Evolutionary conservation across 2,329 filamentous ascomycete species (phyloP).

Genomic region (Cephalotrichum gorgonifer): DNA sequence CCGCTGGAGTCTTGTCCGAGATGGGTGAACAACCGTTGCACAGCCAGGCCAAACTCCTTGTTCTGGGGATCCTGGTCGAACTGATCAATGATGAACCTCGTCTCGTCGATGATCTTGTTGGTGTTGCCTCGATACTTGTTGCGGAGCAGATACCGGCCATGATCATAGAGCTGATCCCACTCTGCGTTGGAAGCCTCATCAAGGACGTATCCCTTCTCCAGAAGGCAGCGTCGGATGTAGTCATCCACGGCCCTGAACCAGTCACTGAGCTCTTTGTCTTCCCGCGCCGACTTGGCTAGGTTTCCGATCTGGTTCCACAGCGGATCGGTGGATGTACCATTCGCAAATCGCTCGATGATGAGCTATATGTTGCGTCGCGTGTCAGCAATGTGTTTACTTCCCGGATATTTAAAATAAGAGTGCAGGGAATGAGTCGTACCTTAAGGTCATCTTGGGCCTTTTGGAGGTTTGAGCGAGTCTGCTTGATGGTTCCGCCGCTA

Average conservation of each 20-base stretch:
- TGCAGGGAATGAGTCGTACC: not conserved
- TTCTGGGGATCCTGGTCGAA: slow-evolving; percentile 86
- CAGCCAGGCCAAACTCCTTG: slow-evolving; percentile 61
- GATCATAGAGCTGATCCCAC: slow-evolving; percentile 78
- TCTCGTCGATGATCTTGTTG: slow-evolving; percentile 75
- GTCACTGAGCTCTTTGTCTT: slow-evolving; percentile 71
- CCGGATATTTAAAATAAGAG: slow-evolving; percentile 26
- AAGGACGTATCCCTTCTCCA: slow-evolving; percentile 86
- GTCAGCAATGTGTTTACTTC: slow-evolving; percentile 26
- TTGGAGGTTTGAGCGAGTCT: slow-evolving; percentile 57
- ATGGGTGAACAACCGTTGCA: slow-evolving; percentile 77
- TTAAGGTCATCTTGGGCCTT: slow-evolving; percentile 71
- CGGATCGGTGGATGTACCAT: slow-evolving; percentile 81
- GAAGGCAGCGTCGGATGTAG: slow-evolving; percentile 73
- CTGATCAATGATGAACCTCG: slow-evolving; percentile 81
- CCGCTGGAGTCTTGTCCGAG: slow-evolving; percentile 82
- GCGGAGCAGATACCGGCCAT: slow-evolving; percentile 76
- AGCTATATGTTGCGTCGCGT: slow-evolving; percentile 28
- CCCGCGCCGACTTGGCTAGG: slow-evolving; percentile 80
- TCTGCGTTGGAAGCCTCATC: slow-evolving; percentile 68
- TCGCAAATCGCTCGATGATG: slow-evolving; percentile 90
- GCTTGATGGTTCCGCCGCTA: slow-evolving; percentile 58
- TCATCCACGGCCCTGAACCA: slow-evolving; percentile 77
- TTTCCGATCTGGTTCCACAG: slow-evolving; percentile 75
- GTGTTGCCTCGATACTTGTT: slow-evolving; percentile 82